These are phyloP conservation scores for Calonectria pauciramosa DNA, from an alignment of 2,329 filamentous ascomycete species.

Conservation along the genomic window DNA sequence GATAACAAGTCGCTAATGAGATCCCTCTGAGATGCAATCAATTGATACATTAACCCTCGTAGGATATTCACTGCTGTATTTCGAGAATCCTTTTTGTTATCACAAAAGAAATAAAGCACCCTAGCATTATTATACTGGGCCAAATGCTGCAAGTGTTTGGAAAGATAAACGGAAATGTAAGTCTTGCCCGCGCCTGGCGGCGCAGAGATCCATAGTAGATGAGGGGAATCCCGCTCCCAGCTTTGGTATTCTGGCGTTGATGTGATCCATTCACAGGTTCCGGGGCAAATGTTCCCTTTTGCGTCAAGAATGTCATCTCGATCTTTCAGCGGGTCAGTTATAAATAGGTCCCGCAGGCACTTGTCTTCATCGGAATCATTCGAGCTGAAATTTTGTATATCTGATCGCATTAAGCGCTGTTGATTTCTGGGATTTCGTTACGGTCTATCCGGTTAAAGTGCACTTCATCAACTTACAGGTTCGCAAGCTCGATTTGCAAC, in stretches of 20 bases:
- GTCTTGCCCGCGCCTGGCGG: constrained; percentile 30
- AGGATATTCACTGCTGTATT: constrained; percentile 27
- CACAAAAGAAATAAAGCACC: constrained; percentile 33
- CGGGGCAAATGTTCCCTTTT: constrained; percentile 21
- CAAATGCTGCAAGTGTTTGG: neutral
- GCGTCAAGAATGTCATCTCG: constrained; percentile 21
- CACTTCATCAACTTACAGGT: neutral
- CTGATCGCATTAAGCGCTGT: neutral
- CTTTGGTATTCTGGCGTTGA: constrained; percentile 9
- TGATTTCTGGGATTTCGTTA: no score
- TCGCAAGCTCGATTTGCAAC: neutral
- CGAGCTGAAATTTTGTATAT: neutral
- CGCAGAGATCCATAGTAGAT: constrained; percentile 32
- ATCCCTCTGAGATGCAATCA: neutral
- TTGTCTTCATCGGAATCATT: neutral
- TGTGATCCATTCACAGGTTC: constrained; percentile 33
- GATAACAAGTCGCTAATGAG: accelerated
- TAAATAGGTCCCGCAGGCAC: constrained; percentile 11
- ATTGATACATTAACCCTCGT: neutral
- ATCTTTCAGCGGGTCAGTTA: constrained; percentile 25
- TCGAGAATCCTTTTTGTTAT: constrained; percentile 24
- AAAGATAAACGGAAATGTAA: constrained; percentile 28
- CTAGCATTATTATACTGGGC: neutral
- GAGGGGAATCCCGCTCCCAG: constrained; percentile 3
- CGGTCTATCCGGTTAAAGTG: no score